These are phyloP conservation scores for Moesziomyces antarcticus DNA, from an alignment of 1,284 basidiomycete species.

Conservation along the genomic window DNA sequence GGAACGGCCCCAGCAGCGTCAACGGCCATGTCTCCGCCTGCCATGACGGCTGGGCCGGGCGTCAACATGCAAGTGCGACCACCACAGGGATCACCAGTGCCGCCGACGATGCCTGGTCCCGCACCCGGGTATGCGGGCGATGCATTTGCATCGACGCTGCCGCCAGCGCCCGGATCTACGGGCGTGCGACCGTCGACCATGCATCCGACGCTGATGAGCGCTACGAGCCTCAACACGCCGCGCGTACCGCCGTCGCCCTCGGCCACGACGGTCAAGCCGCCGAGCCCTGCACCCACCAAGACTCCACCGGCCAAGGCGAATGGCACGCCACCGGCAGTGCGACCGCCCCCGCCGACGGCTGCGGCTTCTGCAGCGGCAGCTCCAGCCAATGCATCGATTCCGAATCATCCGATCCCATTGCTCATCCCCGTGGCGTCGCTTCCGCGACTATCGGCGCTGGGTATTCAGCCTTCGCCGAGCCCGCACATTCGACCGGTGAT, in stretches of 20 bases:
- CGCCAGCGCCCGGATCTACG: constrained; percentile 18
- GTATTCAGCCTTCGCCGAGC: constrained; percentile 59
- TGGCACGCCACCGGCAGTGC: background rate
- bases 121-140: constrained; percentile 39
- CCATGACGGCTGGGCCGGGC: constrained; percentile 1
- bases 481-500: constrained; percentile 57
- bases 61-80: constrained; percentile 10
- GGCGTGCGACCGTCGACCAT: constrained; percentile 29
- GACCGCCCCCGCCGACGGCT: constrained; percentile 7
- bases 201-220: constrained; percentile 42
- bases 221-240: constrained; percentile 43
- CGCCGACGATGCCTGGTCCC: constrained; percentile 36
- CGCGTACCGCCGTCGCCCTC: constrained; percentile 27
- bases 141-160: constrained; percentile 31
- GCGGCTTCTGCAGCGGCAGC: constrained; percentile 9
- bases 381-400: constrained; percentile 42
- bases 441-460: constrained; percentile 55
- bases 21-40: constrained; percentile 16
- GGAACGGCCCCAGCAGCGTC: constrained; percentile 5
- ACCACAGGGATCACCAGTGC: constrained; percentile 16
- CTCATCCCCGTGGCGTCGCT: constrained; percentile 62
- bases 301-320: constrained; percentile 18
- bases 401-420: constrained; percentile 62
- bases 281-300: constrained; percentile 5
- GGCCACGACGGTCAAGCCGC: constrained; percentile 7